Percentiles rank a stretch among this genome's conserved stretches.
phyloP scores from a whole-genome alignment of 495 filamentous ascomycete species.

The Annulohypoxylon stygium region DNA sequence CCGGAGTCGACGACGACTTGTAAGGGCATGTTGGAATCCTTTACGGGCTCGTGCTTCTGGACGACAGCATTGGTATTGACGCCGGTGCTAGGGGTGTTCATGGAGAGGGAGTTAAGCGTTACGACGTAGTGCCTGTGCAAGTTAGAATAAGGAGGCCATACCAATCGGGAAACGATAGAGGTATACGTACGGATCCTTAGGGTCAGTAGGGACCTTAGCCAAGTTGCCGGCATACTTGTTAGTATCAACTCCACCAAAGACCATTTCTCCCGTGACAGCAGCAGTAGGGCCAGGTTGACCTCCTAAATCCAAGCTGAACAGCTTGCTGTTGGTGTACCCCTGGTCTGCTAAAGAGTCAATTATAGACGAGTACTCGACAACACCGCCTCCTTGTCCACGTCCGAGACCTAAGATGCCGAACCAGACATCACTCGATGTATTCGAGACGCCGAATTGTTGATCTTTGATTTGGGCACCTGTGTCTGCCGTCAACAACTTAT shows the following conservation, averaged over 20 bases:
- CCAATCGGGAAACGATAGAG: conserved; percentile 45
- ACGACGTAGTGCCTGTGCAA: conserved; percentile 60
- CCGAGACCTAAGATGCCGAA: conserved; percentile 84
- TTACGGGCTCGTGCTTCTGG: conserved; percentile 30
- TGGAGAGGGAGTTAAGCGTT: conserved; percentile 70
- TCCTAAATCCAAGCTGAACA: conserved; percentile 78
- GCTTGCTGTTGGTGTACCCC: conserved; percentile 74
- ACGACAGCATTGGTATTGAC: conserved; percentile 9
- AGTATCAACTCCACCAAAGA: conserved; percentile 86
- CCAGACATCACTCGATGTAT: conserved; percentile 54
- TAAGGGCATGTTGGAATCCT: conserved; percentile 56
- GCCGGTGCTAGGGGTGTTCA: conserved; percentile 48
- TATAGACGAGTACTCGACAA: conserved; percentile 72
- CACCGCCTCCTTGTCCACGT: conserved; percentile 59
- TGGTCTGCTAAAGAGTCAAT: conserved; percentile 72
- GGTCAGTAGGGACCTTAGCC: conserved; percentile 57
- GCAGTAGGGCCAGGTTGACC: conserved; percentile 42
- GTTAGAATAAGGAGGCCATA: conserved; percentile 60
- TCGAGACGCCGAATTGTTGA: conserved; percentile 60
- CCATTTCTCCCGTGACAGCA: conserved; percentile 71
- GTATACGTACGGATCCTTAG: conserved; percentile 46
- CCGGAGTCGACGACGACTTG: conserved; percentile 78
- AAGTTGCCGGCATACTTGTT: conserved; percentile 77
- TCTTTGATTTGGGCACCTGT: conserved; percentile 52
- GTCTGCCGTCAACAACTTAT: conserved; percentile 4